phyloP scores from a whole-genome alignment of 805 yeast genomes.

The Candida hispaniensis region DNA sequence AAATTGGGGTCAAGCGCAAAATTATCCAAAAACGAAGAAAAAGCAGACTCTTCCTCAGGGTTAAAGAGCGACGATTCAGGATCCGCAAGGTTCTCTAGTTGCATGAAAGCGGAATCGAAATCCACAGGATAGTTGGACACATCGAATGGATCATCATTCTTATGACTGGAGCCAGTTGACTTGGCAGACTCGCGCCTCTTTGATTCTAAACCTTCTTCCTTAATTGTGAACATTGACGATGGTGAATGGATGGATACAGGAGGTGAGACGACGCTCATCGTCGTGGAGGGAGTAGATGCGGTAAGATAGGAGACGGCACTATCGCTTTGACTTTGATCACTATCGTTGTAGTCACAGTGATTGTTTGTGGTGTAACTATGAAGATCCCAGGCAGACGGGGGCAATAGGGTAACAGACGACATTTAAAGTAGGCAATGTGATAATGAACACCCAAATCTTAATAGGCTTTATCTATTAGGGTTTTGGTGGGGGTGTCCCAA shows the following conservation, averaged over 20 bases:
- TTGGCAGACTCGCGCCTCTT: background rate
- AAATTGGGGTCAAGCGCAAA: slow-evolving; percentile 27
- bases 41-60: slow-evolving; percentile 26
- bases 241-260: slow-evolving; percentile 16
- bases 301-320: slow-evolving; percentile 3
- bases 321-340: too few relatives aligned
- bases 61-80: slow-evolving; percentile 20
- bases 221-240: slow-evolving; percentile 12
- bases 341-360: too few relatives aligned
- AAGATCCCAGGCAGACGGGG: too few relatives aligned
- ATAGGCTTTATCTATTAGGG: too few relatives aligned
- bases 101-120: slow-evolving; percentile 22
- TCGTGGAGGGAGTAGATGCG: slow-evolving; percentile 4
- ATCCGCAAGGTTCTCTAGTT: slow-evolving; percentile 14
- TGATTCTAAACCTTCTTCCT: background rate
- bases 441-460: too few relatives aligned
- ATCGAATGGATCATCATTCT: slow-evolving; percentile 14
- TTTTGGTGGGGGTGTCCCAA: too few relatives aligned
- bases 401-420: too few relatives aligned
- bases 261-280: slow-evolving; percentile 13
- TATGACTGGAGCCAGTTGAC: background rate
- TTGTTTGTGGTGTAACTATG: too few relatives aligned
- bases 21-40: slow-evolving; percentile 26
- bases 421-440: too few relatives aligned
- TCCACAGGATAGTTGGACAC: slow-evolving; percentile 18